Conservation (phyloP, 2,329 filamentous ascomycete species). For the Aspergillus ochraceoroseus region DNA sequence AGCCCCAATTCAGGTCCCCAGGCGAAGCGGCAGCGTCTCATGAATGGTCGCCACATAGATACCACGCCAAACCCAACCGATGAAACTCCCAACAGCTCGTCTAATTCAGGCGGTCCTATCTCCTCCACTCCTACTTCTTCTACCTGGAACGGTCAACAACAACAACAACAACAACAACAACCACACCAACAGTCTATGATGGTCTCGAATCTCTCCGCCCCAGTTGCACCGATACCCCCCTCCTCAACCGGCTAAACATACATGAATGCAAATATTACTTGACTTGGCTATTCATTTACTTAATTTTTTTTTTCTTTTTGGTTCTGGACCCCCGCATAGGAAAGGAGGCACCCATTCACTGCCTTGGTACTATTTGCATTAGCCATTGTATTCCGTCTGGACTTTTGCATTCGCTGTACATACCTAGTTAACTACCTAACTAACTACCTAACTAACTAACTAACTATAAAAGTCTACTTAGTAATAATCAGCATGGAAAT, state of each 20-base stretch:
- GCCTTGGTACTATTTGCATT: too few relatives aligned
- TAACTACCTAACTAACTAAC: too few relatives aligned
- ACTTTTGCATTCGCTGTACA: too few relatives aligned
- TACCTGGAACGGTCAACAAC: constrained; percentile 1
- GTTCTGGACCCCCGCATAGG: too few relatives aligned
- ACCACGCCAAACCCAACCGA: background rate
- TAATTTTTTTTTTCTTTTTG: too few relatives aligned
- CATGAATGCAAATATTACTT: too few relatives aligned
- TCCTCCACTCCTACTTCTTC: constrained; percentile 5
- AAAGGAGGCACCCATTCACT: too few relatives aligned
- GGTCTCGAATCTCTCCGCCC: constrained; percentile 25
- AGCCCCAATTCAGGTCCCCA: constrained; percentile 23
- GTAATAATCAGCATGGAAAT: too few relatives aligned
- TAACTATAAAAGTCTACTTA: too few relatives aligned
- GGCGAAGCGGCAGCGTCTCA: constrained; percentile 36
- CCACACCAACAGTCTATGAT: constrained; percentile 13
- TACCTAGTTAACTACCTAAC: too few relatives aligned
- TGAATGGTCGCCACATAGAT: constrained; percentile 28
- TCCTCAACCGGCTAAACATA: constrained; percentile 11
- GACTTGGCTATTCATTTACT: too few relatives aligned
- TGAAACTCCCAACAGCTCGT: constrained; percentile 4
- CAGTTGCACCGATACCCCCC: constrained; percentile 26
- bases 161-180: background rate
- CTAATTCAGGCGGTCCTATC: constrained; percentile 8
- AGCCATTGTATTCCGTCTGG: too few relatives aligned